These are phyloP conservation scores for Auricularia cornea DNA, from an alignment of 768 basidiomycete species.

Conservation along the genomic window DNA sequence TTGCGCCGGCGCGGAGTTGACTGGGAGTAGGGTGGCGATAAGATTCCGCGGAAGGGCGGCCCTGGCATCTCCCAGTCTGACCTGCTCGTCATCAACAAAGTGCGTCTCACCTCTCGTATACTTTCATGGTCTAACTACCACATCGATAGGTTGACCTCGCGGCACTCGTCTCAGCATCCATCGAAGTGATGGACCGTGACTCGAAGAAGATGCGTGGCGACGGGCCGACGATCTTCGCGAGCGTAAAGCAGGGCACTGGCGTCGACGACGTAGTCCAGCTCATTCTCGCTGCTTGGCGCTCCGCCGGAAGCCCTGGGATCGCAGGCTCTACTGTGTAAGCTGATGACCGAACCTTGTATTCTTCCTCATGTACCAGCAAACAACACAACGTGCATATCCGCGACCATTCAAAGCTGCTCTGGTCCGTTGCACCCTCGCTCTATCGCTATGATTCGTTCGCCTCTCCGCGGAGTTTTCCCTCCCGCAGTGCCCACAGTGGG, in stretches of 20 bases:
- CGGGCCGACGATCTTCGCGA: slow-evolving; percentile 88
- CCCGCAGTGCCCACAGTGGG: no score
- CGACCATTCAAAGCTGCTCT: no score
- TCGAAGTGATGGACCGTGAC: slow-evolving; percentile 92
- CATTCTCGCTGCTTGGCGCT: slow-evolving; percentile 82
- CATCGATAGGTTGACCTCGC: slow-evolving; percentile 78
- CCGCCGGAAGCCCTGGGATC: slow-evolving; percentile 65
- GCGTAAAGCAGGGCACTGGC: slow-evolving; percentile 68
- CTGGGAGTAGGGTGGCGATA: slow-evolving; percentile 75
- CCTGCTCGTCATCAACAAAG: slow-evolving; percentile 93
- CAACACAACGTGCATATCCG: no score
- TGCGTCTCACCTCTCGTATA: slow-evolving; percentile 16
- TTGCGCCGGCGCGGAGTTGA: not conserved
- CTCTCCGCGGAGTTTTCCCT: no score
- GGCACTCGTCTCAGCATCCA: slow-evolving; percentile 82
- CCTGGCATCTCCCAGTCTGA: slow-evolving; percentile 97
- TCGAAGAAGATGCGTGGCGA: slow-evolving; percentile 89
- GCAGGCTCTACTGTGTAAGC: slow-evolving; percentile 20
- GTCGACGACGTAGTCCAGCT: slow-evolving; percentile 76
- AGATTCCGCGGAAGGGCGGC: slow-evolving; percentile 96
- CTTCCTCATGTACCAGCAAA: no score
- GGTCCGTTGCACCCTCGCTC: no score
- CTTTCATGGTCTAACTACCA: not conserved
- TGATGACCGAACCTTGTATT: no score
- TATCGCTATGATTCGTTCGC: no score